Base-by-base conservation (phyloP, 768 basidiomycete species). In the Candolleomyces eurysporus region DNA sequence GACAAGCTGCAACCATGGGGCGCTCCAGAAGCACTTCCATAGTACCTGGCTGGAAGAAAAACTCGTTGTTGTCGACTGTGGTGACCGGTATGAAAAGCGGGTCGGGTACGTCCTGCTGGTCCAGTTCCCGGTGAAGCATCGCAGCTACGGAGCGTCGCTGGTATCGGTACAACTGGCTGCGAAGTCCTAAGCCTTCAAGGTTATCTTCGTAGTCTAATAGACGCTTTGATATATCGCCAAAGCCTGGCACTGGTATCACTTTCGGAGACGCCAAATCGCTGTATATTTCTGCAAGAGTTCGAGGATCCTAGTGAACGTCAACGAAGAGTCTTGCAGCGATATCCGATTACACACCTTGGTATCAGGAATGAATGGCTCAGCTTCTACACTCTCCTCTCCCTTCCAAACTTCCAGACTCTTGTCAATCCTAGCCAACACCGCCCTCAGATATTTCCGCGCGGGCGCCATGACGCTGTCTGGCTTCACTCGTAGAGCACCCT, bases 201-300 rank as follows among this genome's bases (percentile, higher is more conserved):
- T 66, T 63, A 68, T 78, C 78, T 21, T 69, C 67, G 53, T 73
- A 75, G 61, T 81, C 68, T 4, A 82, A 72, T 11, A 83, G 64
- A 43, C 78, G 79, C 58, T 62, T 58, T 36, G 72, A 65, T 42
- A 76, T 66, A 42, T 72, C 60, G n/a, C 71, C 73, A 57, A 67
- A 72, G n/a, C 72, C 73, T n/a, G 68, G 65, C 5, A 69, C 64
- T 2, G 71, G 59, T 19, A 62, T 59, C 10, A 78, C 69, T 4
- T 60, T 46, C 0, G 91, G 90, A 1, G 90, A 92, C 26, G 81
- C 76, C 3, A 93, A 75, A 50, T 84, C 82, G 42, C 82, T 80
- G 66, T 90, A 94, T 21, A 94, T 85, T 61, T 88, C 89, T 4
- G 89, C 78, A 48, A 94, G 75, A 0, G 84, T 86, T 17, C 85